Conservation (phyloP, 2,329 filamentous ascomycete genomes). For the Colletotrichum euphorbiae region DNA sequence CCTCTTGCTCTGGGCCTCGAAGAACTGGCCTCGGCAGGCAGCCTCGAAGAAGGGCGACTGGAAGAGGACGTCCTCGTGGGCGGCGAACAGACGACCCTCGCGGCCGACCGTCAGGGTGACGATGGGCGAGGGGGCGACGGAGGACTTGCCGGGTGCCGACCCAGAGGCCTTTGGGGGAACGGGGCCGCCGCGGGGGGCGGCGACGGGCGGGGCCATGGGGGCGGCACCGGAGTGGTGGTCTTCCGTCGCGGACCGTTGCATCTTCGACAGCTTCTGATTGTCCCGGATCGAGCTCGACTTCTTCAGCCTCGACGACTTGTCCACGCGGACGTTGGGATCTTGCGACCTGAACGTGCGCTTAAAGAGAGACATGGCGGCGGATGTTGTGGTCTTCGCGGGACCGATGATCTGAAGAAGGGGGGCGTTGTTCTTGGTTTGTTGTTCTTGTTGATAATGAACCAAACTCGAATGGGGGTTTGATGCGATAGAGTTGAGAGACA, state of each 20-base stretch:
- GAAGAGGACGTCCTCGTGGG: constrained; percentile 91
- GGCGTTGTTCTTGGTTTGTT: constrained; percentile 1
- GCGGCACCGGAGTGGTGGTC: constrained; percentile 51
- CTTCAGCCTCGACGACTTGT: constrained; percentile 89
- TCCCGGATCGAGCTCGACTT: constrained; percentile 70
- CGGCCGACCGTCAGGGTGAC: constrained; percentile 86
- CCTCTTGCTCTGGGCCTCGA: constrained; percentile 81
- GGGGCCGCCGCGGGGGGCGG: constrained; percentile 54
- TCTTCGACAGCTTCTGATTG: constrained; percentile 82
- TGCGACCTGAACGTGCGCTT: constrained; percentile 89
- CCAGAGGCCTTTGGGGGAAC: constrained; percentile 58
- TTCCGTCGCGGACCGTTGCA: constrained; percentile 83
- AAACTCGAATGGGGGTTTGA: constrained; percentile 43
- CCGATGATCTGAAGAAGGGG: constrained; percentile 27
- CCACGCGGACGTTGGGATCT: constrained; percentile 75
- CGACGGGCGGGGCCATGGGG: constrained; percentile 47
- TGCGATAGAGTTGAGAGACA: constrained; percentile 44
- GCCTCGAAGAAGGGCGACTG: constrained; percentile 86
- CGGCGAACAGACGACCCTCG: constrained; percentile 91
- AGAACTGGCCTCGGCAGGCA: constrained; percentile 75
- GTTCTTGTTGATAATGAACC: constrained; percentile 26
- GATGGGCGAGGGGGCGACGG: constrained; percentile 73
- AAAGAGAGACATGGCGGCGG: constrained; percentile 75
- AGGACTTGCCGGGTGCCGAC: constrained; percentile 37
- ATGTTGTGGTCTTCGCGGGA: constrained; percentile 25